Conservation (phyloP, 352 stramenopile genomes). For the Pythium phragmitis region DNA sequence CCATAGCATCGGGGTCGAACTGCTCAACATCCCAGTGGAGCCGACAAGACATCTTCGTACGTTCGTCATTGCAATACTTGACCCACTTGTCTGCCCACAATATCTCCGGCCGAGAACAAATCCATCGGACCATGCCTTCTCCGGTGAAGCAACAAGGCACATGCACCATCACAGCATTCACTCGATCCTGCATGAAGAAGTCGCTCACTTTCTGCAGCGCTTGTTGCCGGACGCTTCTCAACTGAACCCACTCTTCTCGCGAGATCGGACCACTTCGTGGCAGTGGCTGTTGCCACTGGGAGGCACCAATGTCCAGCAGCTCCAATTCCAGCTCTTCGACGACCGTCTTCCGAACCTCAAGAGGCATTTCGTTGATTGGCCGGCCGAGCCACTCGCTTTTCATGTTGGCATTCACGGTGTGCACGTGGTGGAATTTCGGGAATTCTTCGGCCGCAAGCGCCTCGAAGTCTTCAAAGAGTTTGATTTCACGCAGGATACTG, state of each 20-base stretch:
- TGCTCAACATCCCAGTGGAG: constrained; percentile 39
- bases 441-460: constrained; percentile 43
- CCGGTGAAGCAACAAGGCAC: constrained; percentile 56
- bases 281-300: constrained; percentile 14
- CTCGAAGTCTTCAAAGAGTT: constrained; percentile 64
- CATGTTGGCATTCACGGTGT: constrained; percentile 45
- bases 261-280: constrained; percentile 20
- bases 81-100: constrained; percentile 58
- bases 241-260: constrained; percentile 51
- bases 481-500: constrained; percentile 51
- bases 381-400: constrained; percentile 55
- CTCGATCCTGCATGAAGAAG: constrained; percentile 60
- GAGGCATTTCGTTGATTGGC: constrained; percentile 51
- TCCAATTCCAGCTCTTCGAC: constrained; percentile 65
- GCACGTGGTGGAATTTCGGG: constrained; percentile 45
- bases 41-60: constrained; percentile 20
- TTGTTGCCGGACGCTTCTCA: constrained; percentile 42
- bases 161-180: constrained; percentile 33
- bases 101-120: constrained; percentile 38
- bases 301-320: constrained; percentile 48
- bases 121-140: constrained; percentile 65
- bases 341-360: constrained; percentile 55
- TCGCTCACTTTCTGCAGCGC: constrained; percentile 40
- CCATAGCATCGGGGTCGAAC: constrained; percentile 52
- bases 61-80: constrained; percentile 45